Evolutionary conservation across 352 stramenopile species (phyloP).

Genomic region (Phytophthora pseudosyringae): DNA sequence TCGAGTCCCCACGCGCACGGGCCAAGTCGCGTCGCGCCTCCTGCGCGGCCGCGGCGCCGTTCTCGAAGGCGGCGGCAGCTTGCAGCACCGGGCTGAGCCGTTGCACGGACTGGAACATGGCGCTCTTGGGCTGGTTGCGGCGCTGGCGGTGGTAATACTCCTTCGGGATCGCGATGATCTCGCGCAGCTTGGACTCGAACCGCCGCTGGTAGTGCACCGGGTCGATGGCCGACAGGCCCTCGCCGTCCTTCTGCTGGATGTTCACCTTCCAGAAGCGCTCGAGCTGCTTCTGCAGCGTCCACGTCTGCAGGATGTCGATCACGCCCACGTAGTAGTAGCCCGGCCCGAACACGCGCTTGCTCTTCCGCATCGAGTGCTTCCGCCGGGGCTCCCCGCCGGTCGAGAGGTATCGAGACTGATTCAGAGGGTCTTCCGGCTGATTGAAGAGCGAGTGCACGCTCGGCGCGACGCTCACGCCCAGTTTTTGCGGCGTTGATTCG

Average conservation of each 20-base stretch:
- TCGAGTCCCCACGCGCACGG: slow-evolving; percentile 39
- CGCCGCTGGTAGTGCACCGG: slow-evolving; percentile 75
- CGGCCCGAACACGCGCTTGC: slow-evolving; percentile 80
- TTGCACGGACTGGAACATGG: slow-evolving; percentile 41
- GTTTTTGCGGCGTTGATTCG: slow-evolving; percentile 14
- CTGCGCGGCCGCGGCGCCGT: slow-evolving; percentile 19
- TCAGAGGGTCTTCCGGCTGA: slow-evolving; percentile 23
- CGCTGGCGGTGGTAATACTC: slow-evolving; percentile 45
- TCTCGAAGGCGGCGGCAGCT: slow-evolving; percentile 40
- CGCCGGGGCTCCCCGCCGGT: slow-evolving; percentile 27
- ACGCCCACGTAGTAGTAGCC: slow-evolving; percentile 91
- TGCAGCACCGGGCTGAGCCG: slow-evolving; percentile 46
- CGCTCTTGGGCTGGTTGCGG: slow-evolving; percentile 21
- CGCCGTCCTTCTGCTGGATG: slow-evolving; percentile 66
- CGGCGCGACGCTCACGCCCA: slow-evolving; percentile 19
- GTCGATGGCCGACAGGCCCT: slow-evolving; percentile 87
- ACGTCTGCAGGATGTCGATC: slow-evolving; percentile 93
- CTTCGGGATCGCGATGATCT: slow-evolving; percentile 83
- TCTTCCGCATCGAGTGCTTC: slow-evolving; percentile 70
- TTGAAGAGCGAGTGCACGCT: slow-evolving; percentile 47
- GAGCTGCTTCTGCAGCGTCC: slow-evolving; percentile 81
- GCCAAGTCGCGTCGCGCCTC: slow-evolving; percentile 26
- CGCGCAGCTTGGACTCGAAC: slow-evolving; percentile 84
- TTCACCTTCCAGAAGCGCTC: slow-evolving; percentile 88
- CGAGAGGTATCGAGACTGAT: slow-evolving; percentile 29